Base-by-base conservation (phyloP, 2,329 filamentous ascomycete genomes). In the Colletotrichum sp. region DNA sequence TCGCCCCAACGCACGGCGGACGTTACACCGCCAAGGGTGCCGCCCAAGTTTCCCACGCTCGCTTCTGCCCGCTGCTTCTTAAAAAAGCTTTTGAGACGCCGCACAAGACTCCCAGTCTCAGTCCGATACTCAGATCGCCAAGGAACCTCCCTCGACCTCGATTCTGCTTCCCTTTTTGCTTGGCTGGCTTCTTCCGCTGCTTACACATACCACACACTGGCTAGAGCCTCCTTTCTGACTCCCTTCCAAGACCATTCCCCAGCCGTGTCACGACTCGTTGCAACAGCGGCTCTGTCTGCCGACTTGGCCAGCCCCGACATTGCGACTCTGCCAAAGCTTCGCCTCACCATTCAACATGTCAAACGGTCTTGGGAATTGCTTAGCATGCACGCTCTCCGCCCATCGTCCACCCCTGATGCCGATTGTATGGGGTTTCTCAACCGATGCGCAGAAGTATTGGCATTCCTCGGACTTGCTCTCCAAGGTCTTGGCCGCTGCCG, bases 41-140 rank as follows among this genome's bases (percentile, higher is more conserved):
- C 67, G 60, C 67, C 59, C 60, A 32, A 60, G 72, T 71, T 71
- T 64, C 57, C 34, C 28, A 15, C 44, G 13, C 44, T 73, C 55
- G 55, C 55, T 73, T 55, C 71, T 55, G 28, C 55, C 39, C 68
- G 55, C 36, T 18, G 34, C 55, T 76, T 75, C 75, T 75, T 75
- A 71, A 75, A 76, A 75, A 76, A 75, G 75, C 71, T 32, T 8
- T 32, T 76, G 75, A 76, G 75, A 76, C 75, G 75, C 75, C 75
- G 75, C 75, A 76, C 71, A 76, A 67, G 34, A 69, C 49, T 75
- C 72, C 67, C 71, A 75, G 75, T 75, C 75, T 75, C 71, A 70
- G 75, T 67, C 66, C 71, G 66, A 75, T 75, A 71, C 67, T 75
- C 62, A 62, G 36, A 75, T 70, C 66, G 75, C 75, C 75, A 76